These are phyloP conservation scores for Diplodia mutila DNA, from an alignment of 2,329 filamentous ascomycete genomes.

Conservation along the genomic window DNA sequence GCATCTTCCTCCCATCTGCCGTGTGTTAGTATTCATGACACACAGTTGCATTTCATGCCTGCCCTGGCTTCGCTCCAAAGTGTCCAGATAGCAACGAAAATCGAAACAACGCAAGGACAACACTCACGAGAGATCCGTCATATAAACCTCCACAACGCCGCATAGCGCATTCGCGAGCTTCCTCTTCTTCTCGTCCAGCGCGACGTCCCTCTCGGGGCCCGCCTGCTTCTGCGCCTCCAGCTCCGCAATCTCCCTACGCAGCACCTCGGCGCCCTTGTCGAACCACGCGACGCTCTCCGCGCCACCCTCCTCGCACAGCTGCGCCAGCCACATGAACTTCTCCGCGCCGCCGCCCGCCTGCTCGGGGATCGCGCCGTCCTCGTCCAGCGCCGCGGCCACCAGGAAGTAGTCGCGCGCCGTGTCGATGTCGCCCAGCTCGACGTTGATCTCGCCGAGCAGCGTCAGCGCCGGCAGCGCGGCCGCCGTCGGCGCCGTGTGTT, in stretches of 20 bases:
- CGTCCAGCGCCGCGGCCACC: constrained; percentile 74
- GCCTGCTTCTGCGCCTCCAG: constrained; percentile 56
- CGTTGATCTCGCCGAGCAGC: constrained; percentile 77
- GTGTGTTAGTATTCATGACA: too few species aligned
- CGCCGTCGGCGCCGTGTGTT: constrained; percentile 34
- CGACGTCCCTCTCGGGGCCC: constrained; percentile 42
- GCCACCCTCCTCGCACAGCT: constrained; percentile 72
- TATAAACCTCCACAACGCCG: constrained; percentile 94
- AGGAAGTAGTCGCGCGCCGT: constrained; percentile 73
- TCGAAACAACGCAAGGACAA: not conserved
- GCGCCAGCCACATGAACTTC: constrained; percentile 93
- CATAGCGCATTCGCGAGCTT: constrained; percentile 92
- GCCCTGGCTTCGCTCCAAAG: too few species aligned
- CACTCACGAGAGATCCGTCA: constrained; percentile 88
- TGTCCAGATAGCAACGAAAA: too few species aligned
- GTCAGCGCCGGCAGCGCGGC: constrained; percentile 69
- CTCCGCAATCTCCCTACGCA: constrained; percentile 71
- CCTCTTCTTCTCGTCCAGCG: constrained; percentile 70
- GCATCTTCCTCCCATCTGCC: constrained; percentile 79
- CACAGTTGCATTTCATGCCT: too few species aligned
- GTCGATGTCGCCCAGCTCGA: constrained; percentile 82
- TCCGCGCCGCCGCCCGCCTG: constrained; percentile 80
- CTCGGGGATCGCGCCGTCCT: constrained; percentile 71
- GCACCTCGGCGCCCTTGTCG: constrained; percentile 68
- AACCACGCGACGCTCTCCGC: constrained; percentile 65